Evolutionary conservation across 495 filamentous ascomycete genomes (phyloP), one percentile per base, ranked within the genome.

Genomic region (Aspergillus steynii): DNA sequence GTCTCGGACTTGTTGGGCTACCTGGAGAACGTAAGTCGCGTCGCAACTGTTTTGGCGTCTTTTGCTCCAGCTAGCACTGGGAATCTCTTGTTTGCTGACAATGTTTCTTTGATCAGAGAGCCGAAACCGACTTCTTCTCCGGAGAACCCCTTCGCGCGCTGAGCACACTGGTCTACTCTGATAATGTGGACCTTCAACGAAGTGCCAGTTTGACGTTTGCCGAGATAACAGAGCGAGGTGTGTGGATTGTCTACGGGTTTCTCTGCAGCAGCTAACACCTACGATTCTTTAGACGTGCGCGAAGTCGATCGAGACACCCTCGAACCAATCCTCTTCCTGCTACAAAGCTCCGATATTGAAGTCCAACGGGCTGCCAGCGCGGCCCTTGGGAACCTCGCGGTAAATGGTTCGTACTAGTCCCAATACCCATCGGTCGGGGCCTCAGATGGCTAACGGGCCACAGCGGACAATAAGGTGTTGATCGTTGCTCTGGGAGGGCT

Each of bases 131-230:
- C 73, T 99, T 99, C 85, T 99, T 99, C 78, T 87, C 90, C 28
- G 95, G 95, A 74, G 92, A 97, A 69, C 95, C 95, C n/a, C 86
- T 99, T 61, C 89, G 88, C 73, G 94, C 95, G 46, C 79, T 99
- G 50, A 96, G 90, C 78, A 98, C 93, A 4, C 83, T 99, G 3
- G 95, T 99, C 34, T 98, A 96, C 72, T 98, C 96, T 48, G 93
- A 98, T 69, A 99, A 99, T 80, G 92, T 99, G 71, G 96, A 99
- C 67, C 85, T 99, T 51, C 95, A 99, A 75, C 85, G 95, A 61
- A 98, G 96, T 75, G 95, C 95, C 14, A 97, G 93, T 74, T 85
- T 99, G 76, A 99, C 95, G 2, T 99, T 99, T 80, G 95, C 95
- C 29, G 95, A 99, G 73, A 98, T 99, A 70, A 99, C 95, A 14